These are phyloP conservation scores for Graphiopsis chlorocephala DNA, from an alignment of 2,329 filamentous ascomycete genomes.

Conservation along the genomic window DNA sequence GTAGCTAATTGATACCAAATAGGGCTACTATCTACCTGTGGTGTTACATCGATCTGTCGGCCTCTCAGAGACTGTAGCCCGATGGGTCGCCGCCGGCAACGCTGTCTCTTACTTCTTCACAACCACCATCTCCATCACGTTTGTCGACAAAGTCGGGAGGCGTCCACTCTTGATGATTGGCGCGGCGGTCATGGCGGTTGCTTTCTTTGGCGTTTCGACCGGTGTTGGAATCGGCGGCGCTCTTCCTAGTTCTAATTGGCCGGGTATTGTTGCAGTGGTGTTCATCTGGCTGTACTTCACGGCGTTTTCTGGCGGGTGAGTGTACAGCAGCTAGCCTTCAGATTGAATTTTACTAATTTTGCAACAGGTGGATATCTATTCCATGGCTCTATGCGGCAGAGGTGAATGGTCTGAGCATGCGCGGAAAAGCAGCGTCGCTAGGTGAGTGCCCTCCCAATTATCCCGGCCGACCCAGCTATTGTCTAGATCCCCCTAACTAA, in stretches of 20 bases:
- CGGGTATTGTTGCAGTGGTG: slow-evolving; percentile 50
- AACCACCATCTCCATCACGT: slow-evolving; percentile 58
- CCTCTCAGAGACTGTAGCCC: slow-evolving; percentile 34
- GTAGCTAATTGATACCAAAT: neutral
- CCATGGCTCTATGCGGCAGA: slow-evolving; percentile 27
- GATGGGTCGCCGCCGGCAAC: slow-evolving; percentile 44
- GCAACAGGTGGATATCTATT: slow-evolving; percentile 23
- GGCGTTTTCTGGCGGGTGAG: slow-evolving; percentile 59
- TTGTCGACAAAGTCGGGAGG: slow-evolving; percentile 60
- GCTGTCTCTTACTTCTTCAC: slow-evolving; percentile 55
- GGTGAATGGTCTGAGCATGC: slow-evolving; percentile 52
- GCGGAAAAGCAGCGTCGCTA: slow-evolving; percentile 52
- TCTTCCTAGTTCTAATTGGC: slow-evolving; percentile 32
- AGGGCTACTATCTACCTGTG: slow-evolving; percentile 43
- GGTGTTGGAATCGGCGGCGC: slow-evolving; percentile 33
- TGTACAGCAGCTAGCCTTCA: neutral
- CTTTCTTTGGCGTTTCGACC: slow-evolving; percentile 31
- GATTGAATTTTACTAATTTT: neutral
- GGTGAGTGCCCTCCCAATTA: neutral
- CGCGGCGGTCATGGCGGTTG: slow-evolving; percentile 45
- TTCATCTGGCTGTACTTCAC: slow-evolving; percentile 70
- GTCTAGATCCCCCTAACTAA: neutral
- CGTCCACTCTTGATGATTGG: slow-evolving; percentile 41
- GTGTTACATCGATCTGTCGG: slow-evolving; percentile 52
- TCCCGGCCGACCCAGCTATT: neutral